Evolutionary conservation across 129 eudicot species (phyloP), one percentile per base, ranked within the genome.

Genomic region (Pittosporum tobira): DNA sequence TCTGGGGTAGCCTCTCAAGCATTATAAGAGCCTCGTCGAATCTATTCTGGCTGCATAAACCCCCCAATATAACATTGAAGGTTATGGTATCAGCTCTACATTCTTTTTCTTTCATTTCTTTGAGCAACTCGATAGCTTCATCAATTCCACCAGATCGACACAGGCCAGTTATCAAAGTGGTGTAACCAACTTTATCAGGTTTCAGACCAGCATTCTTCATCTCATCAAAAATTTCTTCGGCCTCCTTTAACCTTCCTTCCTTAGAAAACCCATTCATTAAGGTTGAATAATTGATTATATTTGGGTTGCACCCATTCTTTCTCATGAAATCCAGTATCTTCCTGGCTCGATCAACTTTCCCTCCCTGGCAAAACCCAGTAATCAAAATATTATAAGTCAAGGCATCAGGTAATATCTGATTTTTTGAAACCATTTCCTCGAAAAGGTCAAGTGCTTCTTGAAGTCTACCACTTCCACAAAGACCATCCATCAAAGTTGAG

Each of bases 401-500:
- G 6, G 74, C 81, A 75, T 88, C 97, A 0, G 95, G 97, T 22
- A 77, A 18, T 37, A 84, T 76, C 15, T 77, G 66, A 48, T 84
- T 79, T 62, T 78, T 84, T 2, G 96, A 68, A 18, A 88, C 73
- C 96, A 88, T 88, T 67, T 88, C 85, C 68, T 88, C 96, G 62
- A 88, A 88, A 29, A 84, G 58, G 29, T 67, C 51, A 25, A 88
- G 36, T 48, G 96, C 96, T 51, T 81, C 90, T 67, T 84, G 75
- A n/a, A 88, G 78, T 36, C 68, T 74, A 63, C 88, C 94, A 37
- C 52, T 64, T 57, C 24, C 38, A 40, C 90, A 88, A 12, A 88
- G 75, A 19, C 96, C 94, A 34, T 70, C 85, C 68, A 88, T 81
- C 50, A 88, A 47, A 30, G 96, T 88, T 37, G 94, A 75, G 75